These are phyloP conservation scores for Lotus japonicus DNA, from an alignment of 306 rosid genomes.

Conservation along the genomic window DNA sequence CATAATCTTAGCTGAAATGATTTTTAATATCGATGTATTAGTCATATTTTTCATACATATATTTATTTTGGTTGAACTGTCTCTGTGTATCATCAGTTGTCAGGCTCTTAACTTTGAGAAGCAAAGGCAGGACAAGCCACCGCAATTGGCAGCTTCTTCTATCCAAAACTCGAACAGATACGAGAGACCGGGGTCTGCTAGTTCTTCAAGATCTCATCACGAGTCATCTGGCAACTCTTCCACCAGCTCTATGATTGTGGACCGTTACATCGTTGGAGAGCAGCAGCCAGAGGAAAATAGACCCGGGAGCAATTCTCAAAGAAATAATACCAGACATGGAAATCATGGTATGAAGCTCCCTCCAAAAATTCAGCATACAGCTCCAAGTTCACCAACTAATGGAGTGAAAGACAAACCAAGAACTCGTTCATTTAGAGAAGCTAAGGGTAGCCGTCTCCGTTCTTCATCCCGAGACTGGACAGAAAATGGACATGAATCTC, in stretches of 20 bases:
- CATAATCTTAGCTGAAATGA: slow-evolving; percentile 14
- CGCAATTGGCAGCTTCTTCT: slow-evolving; percentile 34
- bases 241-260: slow-evolving; percentile 57
- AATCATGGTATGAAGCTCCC: slow-evolving; percentile 54
- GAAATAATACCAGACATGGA: slow-evolving; percentile 38
- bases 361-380: slow-evolving; percentile 61
- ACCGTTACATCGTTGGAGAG: slow-evolving; percentile 91
- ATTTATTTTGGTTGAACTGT: slow-evolving; percentile 9
- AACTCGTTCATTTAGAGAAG: slow-evolving; percentile 69
- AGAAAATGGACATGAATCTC: slow-evolving; percentile 71
- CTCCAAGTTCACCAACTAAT: slow-evolving; percentile 61
- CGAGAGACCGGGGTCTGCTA: slow-evolving; percentile 46
- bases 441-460: slow-evolving; percentile 38
- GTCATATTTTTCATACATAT: neutral
- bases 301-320: slow-evolving; percentile 36
- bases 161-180: slow-evolving; percentile 29
- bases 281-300: slow-evolving; percentile 55
- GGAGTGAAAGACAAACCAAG: slow-evolving; percentile 48
- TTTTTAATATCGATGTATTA: neutral
- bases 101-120: slow-evolving; percentile 46
- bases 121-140: slow-evolving; percentile 41
- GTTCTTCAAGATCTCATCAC: slow-evolving; percentile 50
- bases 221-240: slow-evolving; percentile 77
- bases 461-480: slow-evolving; percentile 55
- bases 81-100: slow-evolving; percentile 33